Evolutionary conservation across 352 stramenopile species (phyloP), one percentile per base, ranked within the genome.

Genomic region (Globisporangium recalcitrans): DNA sequence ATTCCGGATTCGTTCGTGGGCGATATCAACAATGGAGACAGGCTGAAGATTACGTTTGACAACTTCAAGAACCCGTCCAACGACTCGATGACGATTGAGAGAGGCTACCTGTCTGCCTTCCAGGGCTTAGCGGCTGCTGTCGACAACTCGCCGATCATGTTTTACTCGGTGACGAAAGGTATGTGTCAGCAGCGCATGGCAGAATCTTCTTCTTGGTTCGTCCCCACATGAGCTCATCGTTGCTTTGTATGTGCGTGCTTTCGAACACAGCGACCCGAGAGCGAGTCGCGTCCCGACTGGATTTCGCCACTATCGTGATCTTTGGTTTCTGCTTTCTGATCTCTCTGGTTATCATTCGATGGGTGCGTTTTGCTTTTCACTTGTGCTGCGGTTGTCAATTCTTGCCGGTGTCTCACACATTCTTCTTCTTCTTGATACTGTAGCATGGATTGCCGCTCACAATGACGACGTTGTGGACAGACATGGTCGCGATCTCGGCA

Each of bases 321-420:
- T 95, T 92, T 68, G 84, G 84, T 29, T 51, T 78, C 13, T 91
- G 82, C 60, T 92, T 95, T 42, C 67, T 95, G 34, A 68, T 93
- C 16, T 93, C 86, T 14, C 72, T 95, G 8, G 73, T 90, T 49
- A 93, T 95, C 57, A 93, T 93, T 27, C 73, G 81, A 62, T 91
- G 84, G 84, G 74, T 82, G 61, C 31, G 62, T 64, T 53, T 29
- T 4, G 7, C 7, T 8, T 22, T 49, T 34, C n/a, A 10, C 11
- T 26, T 24, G 14, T 14, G 13, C 29, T 40, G 36, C 31, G 13
- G 24, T 48, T 26, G 24, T 36, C 2, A 14, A 55, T 58, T 24
- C 44, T 32, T 32, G 2, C 27, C 27, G 1, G 10, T 26, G 3
- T 27, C 42, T 62, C 9, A 52, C 26, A 31, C 26, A 16, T 21